Conservation (phyloP, 208 protist genomes). For the Endotrypanum monterogeii region DNA sequence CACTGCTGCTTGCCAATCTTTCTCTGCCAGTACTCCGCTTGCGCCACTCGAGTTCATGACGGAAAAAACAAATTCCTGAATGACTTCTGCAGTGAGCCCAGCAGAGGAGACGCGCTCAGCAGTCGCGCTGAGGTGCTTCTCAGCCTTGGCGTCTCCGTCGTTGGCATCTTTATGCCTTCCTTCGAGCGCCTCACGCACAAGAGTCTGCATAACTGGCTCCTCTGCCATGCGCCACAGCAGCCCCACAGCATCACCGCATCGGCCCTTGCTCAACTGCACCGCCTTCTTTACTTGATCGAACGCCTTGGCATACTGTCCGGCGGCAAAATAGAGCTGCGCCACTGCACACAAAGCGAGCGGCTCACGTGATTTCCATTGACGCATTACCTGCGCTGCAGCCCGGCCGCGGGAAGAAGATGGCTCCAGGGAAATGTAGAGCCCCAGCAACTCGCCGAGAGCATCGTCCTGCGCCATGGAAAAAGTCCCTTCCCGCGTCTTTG, state of each 20-base stretch:
- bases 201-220: slow-evolving; percentile 20
- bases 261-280: slow-evolving; percentile 33
- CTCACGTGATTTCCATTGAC: slow-evolving; percentile 67
- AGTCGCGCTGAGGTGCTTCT: background rate
- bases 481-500: slow-evolving; percentile 63
- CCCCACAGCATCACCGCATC: slow-evolving; percentile 69
- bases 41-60: slow-evolving; percentile 9
- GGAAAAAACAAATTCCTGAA: slow-evolving; percentile 28
- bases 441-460: slow-evolving; percentile 57
- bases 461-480: slow-evolving; percentile 51
- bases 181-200: slow-evolving; percentile 15
- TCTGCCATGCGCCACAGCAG: slow-evolving; percentile 66
- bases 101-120: background rate
- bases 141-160: background rate
- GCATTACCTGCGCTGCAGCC: slow-evolving; percentile 70
- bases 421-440: slow-evolving; percentile 67
- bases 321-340: slow-evolving; percentile 74
- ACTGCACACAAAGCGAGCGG: slow-evolving; percentile 69
- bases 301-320: slow-evolving; percentile 55
- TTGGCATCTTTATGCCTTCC: slow-evolving; percentile 2
- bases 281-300: slow-evolving; percentile 69
- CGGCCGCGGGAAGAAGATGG: slow-evolving; percentile 50
- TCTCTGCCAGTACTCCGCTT: background rate
- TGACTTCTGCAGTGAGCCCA: background rate
- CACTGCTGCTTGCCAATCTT: background rate